Base-by-base conservation (phyloP, 768 basidiomycete genomes). In the Hortiboletus campestris region DNA sequence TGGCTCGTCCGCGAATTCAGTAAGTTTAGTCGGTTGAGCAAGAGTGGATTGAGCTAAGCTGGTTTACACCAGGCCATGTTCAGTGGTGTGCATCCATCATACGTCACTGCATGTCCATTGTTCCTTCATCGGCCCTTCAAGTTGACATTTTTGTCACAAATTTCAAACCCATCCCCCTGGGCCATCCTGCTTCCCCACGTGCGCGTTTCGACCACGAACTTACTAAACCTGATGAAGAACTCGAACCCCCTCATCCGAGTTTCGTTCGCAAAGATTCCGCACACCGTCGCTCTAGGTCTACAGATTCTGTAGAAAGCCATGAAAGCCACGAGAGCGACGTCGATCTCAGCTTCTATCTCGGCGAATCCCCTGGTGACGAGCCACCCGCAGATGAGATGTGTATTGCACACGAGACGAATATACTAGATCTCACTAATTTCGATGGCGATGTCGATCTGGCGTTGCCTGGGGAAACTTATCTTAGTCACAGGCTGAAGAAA, bases 1-100 rank as follows among this genome's bases (percentile, higher is more conserved):
- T 91, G 89, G 89, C 78, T 90, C 42, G 74, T 89, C 20, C 78
- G 88, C 38, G 90, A 91, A 63, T 90, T 84, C 63, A 79, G 88
- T 89, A 55, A 70, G 86, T 75, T 2, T 14, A 3, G 25, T 51
- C 42, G 14, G 19, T 50, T 22, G 11, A 43, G 19, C 38, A n/a
- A 53, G 34, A 22, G 20, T 6, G 41, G 20, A 32, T 22, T 6
- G 22, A 17, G 22, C 48, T 31, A 9, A 58, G 36, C 17, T 46
- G 22, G 38, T 39, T 44, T 35, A 25, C 16, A 19, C 35, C 42
- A 89, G 88, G 84, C 19, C 87, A 91, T 59, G 75, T 91, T 31
- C 83, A 86, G 51, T 91, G 89, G 89, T 84, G 86, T 55, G 87
- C 90, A 3, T 75, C 83, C 9, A 74, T 80, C 46, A 67, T 91